Evolutionary conservation across 169 alveolate genomes (phyloP), one percentile per base, ranked within the genome.

Genomic region (Eimeria sp.): DNA sequence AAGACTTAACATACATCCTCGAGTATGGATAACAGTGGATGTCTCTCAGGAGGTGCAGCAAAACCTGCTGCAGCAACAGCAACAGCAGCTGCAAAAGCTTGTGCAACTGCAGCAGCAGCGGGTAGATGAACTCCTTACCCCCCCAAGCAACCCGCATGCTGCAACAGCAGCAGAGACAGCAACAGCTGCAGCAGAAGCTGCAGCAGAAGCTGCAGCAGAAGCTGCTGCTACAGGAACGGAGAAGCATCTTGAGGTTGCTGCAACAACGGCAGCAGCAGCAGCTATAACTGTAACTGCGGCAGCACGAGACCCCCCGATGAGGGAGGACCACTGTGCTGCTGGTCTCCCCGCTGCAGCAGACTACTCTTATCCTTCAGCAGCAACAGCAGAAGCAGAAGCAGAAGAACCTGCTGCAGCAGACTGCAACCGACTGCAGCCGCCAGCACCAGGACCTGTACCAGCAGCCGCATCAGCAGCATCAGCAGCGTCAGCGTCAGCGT

Each of bases 221-320:
- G 73, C 43, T 16, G 58, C 90, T 22, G 49, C 72, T 22, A 25
- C 73, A 25, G 73, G 14, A 22, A 54, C 10, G 72, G 57, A 51
- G 27, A 10, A 51, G 25, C 72, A 18, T 25, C 54, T 63, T 40
- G 73, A 49, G 43, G 49, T 54, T 22, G 73, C 90, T 5, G 90
- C 72, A 9, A 73, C 90, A 82, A 51, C 90, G 6, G 90, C 65
- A 51, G 72, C 90, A 82, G 73, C 90, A 82, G 89, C 89, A 80
- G 89, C 89, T 0, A 63, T 14, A 54, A 54, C 89, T 45, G 89
- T 72, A 80, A 20, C 89, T 11, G 65, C 43, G 13, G 89, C 49
- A 75, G 58, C 87, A 30, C 54, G 3, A 40, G 54, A 45, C 61
- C 6, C 63, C 57, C 5, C 63, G n/a, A 4, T 45, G 5, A n/a